A percentile compares a stretch with the other conserved stretches of the same genome.
phyloP scores from a whole-genome alignment of 768 basidiomycete genomes.

The Xerocomellus chrysenteron region DNA sequence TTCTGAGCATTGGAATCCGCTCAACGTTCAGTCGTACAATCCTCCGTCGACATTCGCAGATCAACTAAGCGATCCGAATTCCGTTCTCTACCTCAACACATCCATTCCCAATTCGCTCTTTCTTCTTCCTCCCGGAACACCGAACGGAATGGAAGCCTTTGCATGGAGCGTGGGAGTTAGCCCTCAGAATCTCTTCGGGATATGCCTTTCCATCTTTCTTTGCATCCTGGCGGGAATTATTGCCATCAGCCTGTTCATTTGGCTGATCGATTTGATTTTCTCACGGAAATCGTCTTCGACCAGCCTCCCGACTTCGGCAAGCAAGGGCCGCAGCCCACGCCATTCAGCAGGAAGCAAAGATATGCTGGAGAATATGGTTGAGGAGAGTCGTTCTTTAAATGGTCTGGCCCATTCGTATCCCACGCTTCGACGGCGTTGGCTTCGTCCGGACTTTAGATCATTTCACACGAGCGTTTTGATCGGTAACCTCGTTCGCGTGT shows the following conservation, averaged over 20 bases:
- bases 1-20: constrained; percentile 64
- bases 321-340: constrained; percentile 38
- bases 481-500: constrained; percentile 89
- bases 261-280: constrained; percentile 63
- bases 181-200: constrained; percentile 77
- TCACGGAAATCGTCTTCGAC: constrained; percentile 23
- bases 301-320: constrained; percentile 19
- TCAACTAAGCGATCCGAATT: constrained; percentile 68
- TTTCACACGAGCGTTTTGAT: constrained; percentile 81
- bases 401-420: constrained; percentile 23
- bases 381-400: constrained; percentile 33
- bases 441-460: constrained; percentile 61
- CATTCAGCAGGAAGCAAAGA: constrained; percentile 53
- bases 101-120: constrained; percentile 70
- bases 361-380: constrained; percentile 37
- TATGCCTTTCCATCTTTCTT: constrained; percentile 82
- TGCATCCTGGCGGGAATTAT: constrained; percentile 73
- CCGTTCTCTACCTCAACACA: constrained; percentile 76
- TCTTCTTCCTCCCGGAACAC: constrained; percentile 59
- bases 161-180: constrained; percentile 82
- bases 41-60: constrained; percentile 71
- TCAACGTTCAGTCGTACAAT: constrained; percentile 52
- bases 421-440: constrained; percentile 31
- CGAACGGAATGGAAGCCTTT: constrained; percentile 74
- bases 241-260: constrained; percentile 65